Percentiles rank a stretch among this genome's conserved stretches.
phyloP scores from a whole-genome alignment of 305 asterid species.

The Fraxinus albicans region DNA sequence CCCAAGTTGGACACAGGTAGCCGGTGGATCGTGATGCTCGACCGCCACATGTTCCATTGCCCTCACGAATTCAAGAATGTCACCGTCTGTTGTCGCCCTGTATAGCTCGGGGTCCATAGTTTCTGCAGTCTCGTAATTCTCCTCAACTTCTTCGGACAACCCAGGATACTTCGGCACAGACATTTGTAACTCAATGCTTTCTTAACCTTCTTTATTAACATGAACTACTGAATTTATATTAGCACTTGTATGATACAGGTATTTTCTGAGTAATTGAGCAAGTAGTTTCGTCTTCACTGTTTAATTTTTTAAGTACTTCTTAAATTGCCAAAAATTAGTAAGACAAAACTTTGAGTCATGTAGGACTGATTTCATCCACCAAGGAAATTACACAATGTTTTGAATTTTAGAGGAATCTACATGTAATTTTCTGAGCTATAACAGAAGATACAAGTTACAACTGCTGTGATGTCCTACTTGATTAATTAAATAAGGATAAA shows the following conservation, averaged over 20 bases:
- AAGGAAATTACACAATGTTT: background rate
- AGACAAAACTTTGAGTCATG: background rate
- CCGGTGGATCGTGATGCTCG: conserved; percentile 27
- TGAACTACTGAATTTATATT: background rate
- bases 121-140: conserved; percentile 29
- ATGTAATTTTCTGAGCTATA: background rate
- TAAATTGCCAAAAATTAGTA: background rate
- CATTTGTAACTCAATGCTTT: conserved; percentile 26
- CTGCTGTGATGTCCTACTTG: background rate
- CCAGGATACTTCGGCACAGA: conserved; percentile 32
- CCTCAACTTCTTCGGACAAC: conserved; percentile 32
- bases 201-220: background rate
- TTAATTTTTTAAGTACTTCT: background rate
- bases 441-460: background rate
- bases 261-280: conserved; percentile 18
- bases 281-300: conserved; percentile 28
- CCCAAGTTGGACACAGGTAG: conserved; percentile 40
- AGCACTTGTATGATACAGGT: background rate
- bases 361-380: background rate
- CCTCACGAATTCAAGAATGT: conserved; percentile 45
- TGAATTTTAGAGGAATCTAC: conserved; percentile 5
- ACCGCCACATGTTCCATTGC: conserved; percentile 34
- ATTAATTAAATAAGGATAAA: background rate
- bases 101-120: conserved; percentile 48
- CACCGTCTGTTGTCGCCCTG: conserved; percentile 44